These are phyloP conservation scores for Teratosphaeria destructans DNA, from an alignment of 2,329 filamentous ascomycete species.

Conservation along the genomic window DNA sequence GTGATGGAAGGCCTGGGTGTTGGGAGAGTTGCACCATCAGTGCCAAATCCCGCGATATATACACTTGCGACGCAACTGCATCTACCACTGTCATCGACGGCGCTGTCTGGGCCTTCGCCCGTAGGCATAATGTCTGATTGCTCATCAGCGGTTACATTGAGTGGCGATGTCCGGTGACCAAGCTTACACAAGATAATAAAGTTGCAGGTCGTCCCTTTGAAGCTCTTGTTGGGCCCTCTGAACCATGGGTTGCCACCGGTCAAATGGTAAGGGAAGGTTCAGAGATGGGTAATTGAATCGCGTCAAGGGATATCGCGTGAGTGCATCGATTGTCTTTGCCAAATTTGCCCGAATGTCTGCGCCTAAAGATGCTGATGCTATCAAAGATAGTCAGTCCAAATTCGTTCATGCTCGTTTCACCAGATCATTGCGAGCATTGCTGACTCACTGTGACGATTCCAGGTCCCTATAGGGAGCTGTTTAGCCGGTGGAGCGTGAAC, in stretches of 20 bases:
- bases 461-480: constrained; percentile 5
- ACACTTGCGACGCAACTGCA: neutral
- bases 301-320: constrained; percentile 5
- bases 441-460: constrained; percentile 4
- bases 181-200: constrained; percentile 4
- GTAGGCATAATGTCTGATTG: neutral
- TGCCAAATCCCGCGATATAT: neutral
- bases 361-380: constrained; percentile 2
- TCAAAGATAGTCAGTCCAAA: neutral
- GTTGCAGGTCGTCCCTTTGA: constrained; percentile 2
- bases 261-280: neutral
- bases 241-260: constrained; percentile 1
- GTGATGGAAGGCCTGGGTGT: neutral
- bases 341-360: constrained; percentile 2
- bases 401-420: neutral
- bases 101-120: constrained; percentile 1
- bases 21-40: neutral
- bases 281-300: neutral
- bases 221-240: constrained; percentile 4
- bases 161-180: neutral
- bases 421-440: neutral
- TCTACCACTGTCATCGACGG: neutral
- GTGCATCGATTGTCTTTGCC: constrained; percentile 2
- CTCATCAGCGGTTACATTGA: neutral
- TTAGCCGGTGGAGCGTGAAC: neutral